A percentile compares a stretch with the other conserved stretches of the same genome.
Evolutionary conservation across 2,329 filamentous ascomycete species (phyloP).

Genomic region (Ascochyta koolunga): DNA sequence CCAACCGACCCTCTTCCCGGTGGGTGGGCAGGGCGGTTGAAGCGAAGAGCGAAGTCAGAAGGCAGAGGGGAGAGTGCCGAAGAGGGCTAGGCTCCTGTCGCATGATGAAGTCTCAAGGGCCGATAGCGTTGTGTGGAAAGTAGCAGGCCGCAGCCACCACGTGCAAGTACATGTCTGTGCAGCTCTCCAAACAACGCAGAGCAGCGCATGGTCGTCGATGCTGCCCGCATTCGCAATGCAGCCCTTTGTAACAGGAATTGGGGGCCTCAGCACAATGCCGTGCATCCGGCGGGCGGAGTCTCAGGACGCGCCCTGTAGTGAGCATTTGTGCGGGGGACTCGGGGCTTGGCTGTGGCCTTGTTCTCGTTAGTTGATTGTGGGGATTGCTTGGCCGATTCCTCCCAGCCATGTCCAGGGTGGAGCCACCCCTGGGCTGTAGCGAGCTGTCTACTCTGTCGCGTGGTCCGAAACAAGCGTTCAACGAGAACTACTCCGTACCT

Average conservation of each 20-base stretch:
- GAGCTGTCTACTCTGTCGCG: background rate
- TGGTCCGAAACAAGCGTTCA: too few species aligned
- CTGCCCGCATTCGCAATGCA: too few species aligned
- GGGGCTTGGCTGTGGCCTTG: conserved; percentile 9
- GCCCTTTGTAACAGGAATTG: too few species aligned
- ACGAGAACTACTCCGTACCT: too few species aligned
- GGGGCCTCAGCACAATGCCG: too few species aligned
- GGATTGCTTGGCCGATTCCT: conserved; percentile 19
- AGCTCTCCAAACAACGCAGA: conserved; percentile 21
- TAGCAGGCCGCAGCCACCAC: conserved; percentile 25
- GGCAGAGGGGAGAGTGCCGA: background rate
- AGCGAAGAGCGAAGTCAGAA: background rate
- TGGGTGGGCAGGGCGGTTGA: conserved; percentile 1
- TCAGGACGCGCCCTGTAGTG: too few species aligned
- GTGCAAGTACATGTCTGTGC: conserved; percentile 26
- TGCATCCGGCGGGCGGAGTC: too few species aligned
- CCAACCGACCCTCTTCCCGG: background rate
- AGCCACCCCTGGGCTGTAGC: background rate
- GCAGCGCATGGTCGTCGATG: conserved; percentile 20
- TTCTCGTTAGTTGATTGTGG: conserved; percentile 24
- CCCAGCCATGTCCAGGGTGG: background rate
- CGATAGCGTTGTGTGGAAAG: conserved; percentile 8
- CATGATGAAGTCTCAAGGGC: conserved; percentile 21
- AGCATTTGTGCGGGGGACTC: conserved; percentile 25
- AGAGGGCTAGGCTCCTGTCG: conserved; percentile 14